Conservation (phyloP, 768 basidiomycete genomes). For the Hypsizygus marmoreus region DNA sequence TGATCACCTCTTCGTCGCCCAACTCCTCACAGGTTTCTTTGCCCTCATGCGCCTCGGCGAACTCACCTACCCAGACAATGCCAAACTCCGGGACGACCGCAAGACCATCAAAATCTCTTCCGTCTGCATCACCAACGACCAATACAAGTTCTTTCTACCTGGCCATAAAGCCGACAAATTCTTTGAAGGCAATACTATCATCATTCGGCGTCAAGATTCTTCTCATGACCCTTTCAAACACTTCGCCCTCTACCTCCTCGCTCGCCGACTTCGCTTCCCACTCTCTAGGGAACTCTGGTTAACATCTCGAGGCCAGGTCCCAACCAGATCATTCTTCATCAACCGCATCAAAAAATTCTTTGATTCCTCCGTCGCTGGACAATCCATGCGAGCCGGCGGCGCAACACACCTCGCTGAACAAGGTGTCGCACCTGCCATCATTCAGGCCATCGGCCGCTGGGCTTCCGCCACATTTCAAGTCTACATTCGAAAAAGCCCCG, state of each 20-base stretch:
- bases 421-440: no score
- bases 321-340: slow-evolving; percentile 19
- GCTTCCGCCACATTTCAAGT: no score
- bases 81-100: neutral
- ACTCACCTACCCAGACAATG: slow-evolving; percentile 24
- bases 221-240: neutral
- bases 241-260: neutral
- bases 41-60: slow-evolving; percentile 25
- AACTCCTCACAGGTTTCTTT: slow-evolving; percentile 6
- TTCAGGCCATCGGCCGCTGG: no score
- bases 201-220: neutral
- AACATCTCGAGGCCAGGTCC: slow-evolving; percentile 5
- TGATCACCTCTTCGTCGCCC: slow-evolving; percentile 1
- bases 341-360: no score
- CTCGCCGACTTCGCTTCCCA: slow-evolving; percentile 5
- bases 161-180: slow-evolving; percentile 22
- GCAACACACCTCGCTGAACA: no score
- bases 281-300: slow-evolving; percentile 18
- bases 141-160: slow-evolving; percentile 11
- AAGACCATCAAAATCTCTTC: slow-evolving; percentile 5
- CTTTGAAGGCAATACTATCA: slow-evolving; percentile 21
- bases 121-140: neutral
- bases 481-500: no score
- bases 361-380: no score
- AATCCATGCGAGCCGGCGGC: no score